Conservation (phyloP, 371 early-diverging fungal genomes). For the Circinella umbellata region DNA sequence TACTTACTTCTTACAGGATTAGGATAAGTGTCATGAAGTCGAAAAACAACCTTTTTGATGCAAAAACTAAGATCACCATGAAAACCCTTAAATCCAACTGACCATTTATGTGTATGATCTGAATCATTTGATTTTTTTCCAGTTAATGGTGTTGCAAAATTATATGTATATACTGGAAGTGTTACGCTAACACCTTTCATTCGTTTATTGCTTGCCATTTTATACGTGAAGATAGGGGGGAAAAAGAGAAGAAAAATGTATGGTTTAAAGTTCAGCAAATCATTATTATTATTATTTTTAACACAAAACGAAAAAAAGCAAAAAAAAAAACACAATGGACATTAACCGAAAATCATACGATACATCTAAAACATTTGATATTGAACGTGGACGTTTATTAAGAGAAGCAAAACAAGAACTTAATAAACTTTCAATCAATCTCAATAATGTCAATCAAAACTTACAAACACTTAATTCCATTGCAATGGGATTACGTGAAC, state of each 20-base stretch:
- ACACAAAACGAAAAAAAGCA: no score
- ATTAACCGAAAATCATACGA: not conserved
- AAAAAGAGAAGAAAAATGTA: slow-evolving; percentile 1
- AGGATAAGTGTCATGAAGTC: slow-evolving; percentile 95
- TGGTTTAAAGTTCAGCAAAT: not conserved
- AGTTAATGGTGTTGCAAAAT: slow-evolving; percentile 69
- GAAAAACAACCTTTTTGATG: slow-evolving; percentile 91
- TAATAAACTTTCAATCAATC: slow-evolving; percentile 51
- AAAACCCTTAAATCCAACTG: slow-evolving; percentile 85
- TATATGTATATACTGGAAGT: slow-evolving; percentile 80
- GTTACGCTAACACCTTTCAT: slow-evolving; percentile 71
- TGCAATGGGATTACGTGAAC: slow-evolving; percentile 56
- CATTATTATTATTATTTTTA: not conserved
- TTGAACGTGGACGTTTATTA: slow-evolving; percentile 27
- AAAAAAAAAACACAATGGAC: not conserved
- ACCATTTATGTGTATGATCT: slow-evolving; percentile 88
- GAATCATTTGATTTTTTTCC: slow-evolving; percentile 68
- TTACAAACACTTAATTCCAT: slow-evolving; percentile 60
- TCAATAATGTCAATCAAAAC: slow-evolving; percentile 55
- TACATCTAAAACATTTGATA: slow-evolving; percentile 25
- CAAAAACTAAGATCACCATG: slow-evolving; percentile 85
- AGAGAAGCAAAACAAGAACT: slow-evolving; percentile 42
- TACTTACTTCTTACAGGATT: slow-evolving; percentile 78
- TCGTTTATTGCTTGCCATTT: slow-evolving; percentile 51
- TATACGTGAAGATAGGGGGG: not conserved